Evolutionary conservation across 192 early-diverging fungal genomes (phyloP), one percentile per base, ranked within the genome.

Genomic region (Chytriomyces hyalinus): DNA sequence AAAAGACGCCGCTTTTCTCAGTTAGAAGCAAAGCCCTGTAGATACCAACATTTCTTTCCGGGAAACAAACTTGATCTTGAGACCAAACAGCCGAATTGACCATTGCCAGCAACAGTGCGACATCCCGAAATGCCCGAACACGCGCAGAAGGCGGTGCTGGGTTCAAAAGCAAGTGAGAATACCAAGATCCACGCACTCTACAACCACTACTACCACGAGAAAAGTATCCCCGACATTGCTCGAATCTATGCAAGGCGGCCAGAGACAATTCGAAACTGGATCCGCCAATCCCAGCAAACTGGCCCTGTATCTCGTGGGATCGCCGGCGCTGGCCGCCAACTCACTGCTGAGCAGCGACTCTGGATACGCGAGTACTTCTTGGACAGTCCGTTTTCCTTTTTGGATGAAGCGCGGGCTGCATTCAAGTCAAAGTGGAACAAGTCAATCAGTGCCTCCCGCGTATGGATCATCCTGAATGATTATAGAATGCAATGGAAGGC

Each of bases 221-320:
- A 45, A 24, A 13, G 36, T n/a, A 46, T 68, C 66, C 24, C 24
- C n/a, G 28, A 68, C 11, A 68, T 68, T 45, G 66, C 66, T 13
- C 9, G 48, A 49, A 46, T 68, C 10, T 68, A 68, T 43, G 15
- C 10, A 13, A 68, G 48, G 45, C n/a, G 11, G 3, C 66, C 66
- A 9, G 66, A n/a, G 11, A 49, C 66, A n/a, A 68, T 68, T 13
- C 17, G 66, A 13, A 68, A 68, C 44, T 68, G 66, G 66, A 68
- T 68, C 43, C 9, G 44, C 3, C 66, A 47, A 49, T 68, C 20
- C 6, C 20, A 36, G 62, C 62, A 64, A 26, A 20, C 62, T 20
- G 62, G 62, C n/a, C 3, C 17, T 64, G 13, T 64, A 24, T 24
- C 66, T 68, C 44, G 66, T 0, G 15, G 9, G 22, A 43, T 46